Base-by-base conservation (phyloP, 2,329 filamentous ascomycete genomes). In the Aulographum hederae region DNA sequence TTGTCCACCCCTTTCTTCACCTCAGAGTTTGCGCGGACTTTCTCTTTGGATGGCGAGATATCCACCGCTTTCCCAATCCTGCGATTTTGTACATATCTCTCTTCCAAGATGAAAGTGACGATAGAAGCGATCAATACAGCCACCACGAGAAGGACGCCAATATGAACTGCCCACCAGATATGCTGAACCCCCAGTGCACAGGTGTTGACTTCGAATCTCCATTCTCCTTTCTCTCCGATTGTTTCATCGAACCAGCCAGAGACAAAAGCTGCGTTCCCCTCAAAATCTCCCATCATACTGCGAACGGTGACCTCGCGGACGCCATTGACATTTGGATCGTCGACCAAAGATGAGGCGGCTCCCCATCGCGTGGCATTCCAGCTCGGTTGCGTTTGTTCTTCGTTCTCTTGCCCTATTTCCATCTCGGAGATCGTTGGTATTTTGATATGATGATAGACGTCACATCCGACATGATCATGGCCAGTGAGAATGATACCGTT, bases 201-300 rank as follows among this genome's bases (percentile, higher is more conserved):
- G 39, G 69, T 78, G 6, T 60, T 62, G 43, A 89, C 89, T 43
- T 86, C 80, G 41, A 79, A 79, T 40, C 65, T 65, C 89, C 89
- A 98, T 49, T 78, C 70, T 61, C 70, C 21, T 14, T 18, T 11
- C 6, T 35, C 25, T n/a, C n/a, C n/a, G 0, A 54, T 52, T 2
- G 64, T 59, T 34, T 67, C 53, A 50, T 95, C 81, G 47, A 86
- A 95, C 86, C 86, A 98, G 1, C 79, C 66, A 38, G 78, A 89
- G 26, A 98, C 55, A 26, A 98, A 61, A 0, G 84, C 89, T 0
- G 84, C 82, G 48, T 94, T 89, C 14, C 89, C 89, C n/a, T 73
- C 76, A 53, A 78, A 98, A 34, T 80, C 79, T 34, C 89, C 89
- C 89, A 98, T 98, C 84, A 98, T 95, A 52, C 82, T 93, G 36